These are phyloP conservation scores for Aspergillus fischeri DNA, from an alignment of 2,329 filamentous ascomycete species.

Conservation along the genomic window DNA sequence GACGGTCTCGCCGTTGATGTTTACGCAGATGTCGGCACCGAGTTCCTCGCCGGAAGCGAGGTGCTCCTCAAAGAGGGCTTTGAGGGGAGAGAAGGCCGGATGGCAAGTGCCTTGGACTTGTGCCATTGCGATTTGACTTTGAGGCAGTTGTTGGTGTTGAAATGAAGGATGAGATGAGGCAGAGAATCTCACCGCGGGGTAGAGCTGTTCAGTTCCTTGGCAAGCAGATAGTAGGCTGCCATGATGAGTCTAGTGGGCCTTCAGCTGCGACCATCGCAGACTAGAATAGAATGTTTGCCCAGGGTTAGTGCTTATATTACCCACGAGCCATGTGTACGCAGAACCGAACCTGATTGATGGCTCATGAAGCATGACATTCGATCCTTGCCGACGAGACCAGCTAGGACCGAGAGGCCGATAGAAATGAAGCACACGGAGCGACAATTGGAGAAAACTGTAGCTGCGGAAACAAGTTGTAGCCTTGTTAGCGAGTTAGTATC, in stretches of 20 bases:
- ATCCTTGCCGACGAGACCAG: background rate
- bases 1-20: constrained; percentile 39
- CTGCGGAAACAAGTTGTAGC: too few species aligned
- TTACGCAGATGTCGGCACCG: constrained; percentile 44
- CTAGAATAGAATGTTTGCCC: too few species aligned
- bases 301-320: background rate
- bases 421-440: too few species aligned
- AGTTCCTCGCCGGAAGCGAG: constrained; percentile 40
- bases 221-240: too few species aligned
- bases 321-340: background rate
- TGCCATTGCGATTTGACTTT: constrained; percentile 13
- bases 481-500: too few species aligned
- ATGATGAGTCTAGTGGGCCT: background rate
- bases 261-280: too few species aligned
- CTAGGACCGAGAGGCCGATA: too few species aligned
- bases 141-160: background rate
- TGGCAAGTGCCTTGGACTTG: constrained; percentile 36
- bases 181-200: background rate
- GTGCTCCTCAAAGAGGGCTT: constrained; percentile 30
- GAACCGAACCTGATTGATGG: background rate
- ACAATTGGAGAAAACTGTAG: too few species aligned
- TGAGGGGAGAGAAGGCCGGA: constrained; percentile 33
- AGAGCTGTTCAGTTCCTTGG: background rate
- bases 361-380: background rate
- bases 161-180: background rate